Base-by-base conservation (phyloP, 345 rosid species). In the Cardamine chenopodiifolia region DNA sequence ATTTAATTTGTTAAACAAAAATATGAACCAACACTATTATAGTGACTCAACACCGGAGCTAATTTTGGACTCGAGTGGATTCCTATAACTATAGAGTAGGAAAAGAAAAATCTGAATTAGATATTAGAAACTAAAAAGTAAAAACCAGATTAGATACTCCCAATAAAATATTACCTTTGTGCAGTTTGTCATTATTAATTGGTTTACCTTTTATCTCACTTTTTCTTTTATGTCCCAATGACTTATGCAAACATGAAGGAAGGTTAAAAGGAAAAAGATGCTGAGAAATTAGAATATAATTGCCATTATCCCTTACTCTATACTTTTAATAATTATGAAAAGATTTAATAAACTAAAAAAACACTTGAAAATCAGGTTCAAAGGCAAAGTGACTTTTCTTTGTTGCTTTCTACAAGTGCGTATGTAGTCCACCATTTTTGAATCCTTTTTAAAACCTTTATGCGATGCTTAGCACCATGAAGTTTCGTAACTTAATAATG, bases 291-390 rank as follows among this genome's bases (percentile, higher is more conserved):
- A 70, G 45, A 76, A 53, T 44, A 59, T 10, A 37, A 74, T 52
- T 63, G 57, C 17, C 19, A 55, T 70, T 55, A 62, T 62, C 71
- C 42, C 11, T 53, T 42, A 53, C 49, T 29, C 58, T 44, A 42
- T 62, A 18, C 53, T 40, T 65, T 68, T 62, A 11, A 25, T 25
- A 62, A 22, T 68, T 40, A 6, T 59, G 2, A 14, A 59, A 31
- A 42, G 28, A 56, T 34, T 13, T 4, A 7, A 63, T 53, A 26
- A 6, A 45, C 50, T 45, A 17, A 54, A 67, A 15, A 6, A 23
- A 63, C 54, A 62, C 54, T 63, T 35, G 53, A 54, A 70, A 76
- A 54, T 61, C 70, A 70, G 76, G 80, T 77, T 64, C 20, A 70
- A 70, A 77, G 80, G 55, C 54, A 64, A 64, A 64, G 62, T 26